Base-by-base conservation (phyloP, 139 green algal species). In the Marvania coccoides region DNA sequence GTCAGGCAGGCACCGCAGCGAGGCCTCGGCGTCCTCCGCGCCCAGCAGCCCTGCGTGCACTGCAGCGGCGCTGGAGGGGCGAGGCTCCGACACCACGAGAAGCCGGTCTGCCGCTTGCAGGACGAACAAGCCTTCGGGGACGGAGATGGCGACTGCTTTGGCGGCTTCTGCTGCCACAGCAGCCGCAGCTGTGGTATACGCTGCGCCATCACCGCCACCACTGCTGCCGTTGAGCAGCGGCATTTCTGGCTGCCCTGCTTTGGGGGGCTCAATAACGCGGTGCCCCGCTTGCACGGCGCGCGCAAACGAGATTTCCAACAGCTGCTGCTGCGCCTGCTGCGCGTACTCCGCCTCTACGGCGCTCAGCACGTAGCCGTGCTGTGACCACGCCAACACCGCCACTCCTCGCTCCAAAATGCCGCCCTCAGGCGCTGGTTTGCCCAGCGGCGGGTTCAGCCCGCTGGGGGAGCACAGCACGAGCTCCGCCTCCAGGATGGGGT, bases 31-130 rank as follows among this genome's bases (percentile, higher is more conserved):
- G n/a, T 45, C 47, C 62, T 1, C 46, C 47, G 45, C 39, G 33
- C n/a, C 63, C 31, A 31, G 38, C 57, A 48, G 57, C 28, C 24
- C 23, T 19, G 10, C 4, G 28, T 28, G 24, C 42, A 19, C 42
- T 51, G 61, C 68, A 40, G 36, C 28, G 45, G 55, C 79, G 63
- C 31, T 74, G 31, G 40, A 70, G 19, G 79, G 58, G 53, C 67
- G 28, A 3, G 78, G 59, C 61, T 90, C 85, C 0, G 76, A 82
- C 24, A 95, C 79, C 6, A 95, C 48, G 54, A 96, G 74, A 45
- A 96, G 63, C 36, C 90, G 77, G 70, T 96, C 90, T 1, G 85
- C 79, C 0, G 71, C 89, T 81, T 90, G 71, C 12, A 58, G 13
- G 13, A 42, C 29, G 23, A 19, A 67, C 6, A 38, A 6, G 12